Evolutionary conservation across 1,284 basidiomycete genomes (phyloP), one percentile per base, ranked within the genome.

Genomic region (Apiotrichum sp.): DNA sequence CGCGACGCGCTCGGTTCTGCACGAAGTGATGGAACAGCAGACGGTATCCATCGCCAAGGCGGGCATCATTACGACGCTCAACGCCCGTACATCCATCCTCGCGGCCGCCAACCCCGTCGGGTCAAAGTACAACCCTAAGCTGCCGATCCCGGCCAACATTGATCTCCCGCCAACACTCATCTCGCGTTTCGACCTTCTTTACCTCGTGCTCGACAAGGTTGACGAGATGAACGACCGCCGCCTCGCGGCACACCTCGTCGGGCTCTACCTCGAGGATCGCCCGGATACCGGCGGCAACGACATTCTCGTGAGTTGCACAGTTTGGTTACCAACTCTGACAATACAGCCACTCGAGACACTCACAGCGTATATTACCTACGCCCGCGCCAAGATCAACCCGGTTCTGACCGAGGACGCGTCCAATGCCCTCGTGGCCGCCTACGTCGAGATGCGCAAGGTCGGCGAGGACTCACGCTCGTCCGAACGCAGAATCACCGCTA

Each of bases 21-120:
- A 98, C 73, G 96, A 98, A 86, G 96, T 98, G 41, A 98, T 98
- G 95, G 95, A 98, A 83, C 95, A 98, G 86, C 95, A 98, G 87
- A 98, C 95, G 0, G 93, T 98, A 2, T 98, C 93, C 2, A 95
- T 98, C 59, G 96, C 96, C n/a, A 98, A 98, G 77, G 95, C 95
- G 0, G 96, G 96, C 9, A 98, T 98, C 69, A 98, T 98, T 72
- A 98, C 95, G 0, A 98, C 96, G 0, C 81, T 98, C 62, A 98
- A 98, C 67, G 95, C 96, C 0, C 83, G 96, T 38, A 98, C 95
- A 0, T 98, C 96, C 0, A 93, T 98, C 64, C 80, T 98, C 3
- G 95, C 95, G 1, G 95, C 93, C 7, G 95, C 95, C 41, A 98
- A 99, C 75, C 95, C 95, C 1, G 88, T 98, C 36, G 91, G 92